Base-by-base conservation (phyloP, 73 alveolate species). In the Symbiodinium pilosum region DNA sequence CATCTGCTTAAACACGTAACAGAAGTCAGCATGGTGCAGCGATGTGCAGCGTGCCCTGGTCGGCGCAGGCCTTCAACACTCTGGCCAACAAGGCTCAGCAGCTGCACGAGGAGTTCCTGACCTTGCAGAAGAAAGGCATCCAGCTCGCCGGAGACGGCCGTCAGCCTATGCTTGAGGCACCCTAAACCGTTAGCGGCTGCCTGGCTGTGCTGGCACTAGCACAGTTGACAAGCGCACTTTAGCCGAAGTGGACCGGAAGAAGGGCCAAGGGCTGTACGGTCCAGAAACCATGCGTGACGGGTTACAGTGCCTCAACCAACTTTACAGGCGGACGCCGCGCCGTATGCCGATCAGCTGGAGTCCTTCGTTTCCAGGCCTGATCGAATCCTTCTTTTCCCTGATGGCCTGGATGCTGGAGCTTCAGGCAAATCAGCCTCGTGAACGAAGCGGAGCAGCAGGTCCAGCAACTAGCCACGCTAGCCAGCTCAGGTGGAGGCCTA, bases 311-410 rank as follows among this genome's bases (percentile, higher is more conserved):
- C 24, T 7, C 73, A 43, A 8, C 36, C 44, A 12, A 18, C 83
- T 16, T 32, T 9, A 77, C 14, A 88, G 95, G 95, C 95, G 32
- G 88, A 91, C 38, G 96, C 96, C 0, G 96, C 54, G 6, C 96
- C 96, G 47, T 91, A 91, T 32, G 96, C 96, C 41, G 96, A 91
- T 14, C 88, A 91, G 96, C 88, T 91, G n/a, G 96, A 91, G 77
- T 91, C 96, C 81, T 91, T 68, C 77, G 83, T 91, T 34, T 69
- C 96, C 26, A 87, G 94, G 94, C 41, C 84, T 24, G n/a, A n/a
- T n/a, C n/a, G n/a, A n/a, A n/a, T n/a, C n/a, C n/a, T n/a, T n/a
- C n/a, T n/a, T n/a, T n/a, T n/a, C n/a, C n/a, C n/a, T n/a, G n/a
- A n/a, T n/a, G n/a, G n/a, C n/a, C n/a, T n/a, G n/a, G n/a, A n/a